These are phyloP conservation scores for Pestalotiopsis sp. DNA, from an alignment of 2,329 filamentous ascomycete genomes.

Conservation along the genomic window DNA sequence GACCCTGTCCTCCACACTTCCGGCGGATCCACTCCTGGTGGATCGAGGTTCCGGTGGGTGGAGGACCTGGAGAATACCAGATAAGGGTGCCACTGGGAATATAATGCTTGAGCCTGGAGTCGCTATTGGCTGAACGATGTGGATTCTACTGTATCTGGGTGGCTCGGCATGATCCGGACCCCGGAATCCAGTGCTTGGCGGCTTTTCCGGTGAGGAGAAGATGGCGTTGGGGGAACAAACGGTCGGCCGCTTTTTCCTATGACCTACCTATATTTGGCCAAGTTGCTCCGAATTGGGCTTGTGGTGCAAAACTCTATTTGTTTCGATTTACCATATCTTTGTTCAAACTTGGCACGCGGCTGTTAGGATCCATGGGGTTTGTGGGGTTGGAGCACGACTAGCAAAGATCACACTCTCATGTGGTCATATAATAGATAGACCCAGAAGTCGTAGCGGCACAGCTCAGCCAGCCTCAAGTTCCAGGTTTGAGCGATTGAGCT, in stretches of 20 bases:
- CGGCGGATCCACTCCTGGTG: background rate
- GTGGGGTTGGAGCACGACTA: background rate
- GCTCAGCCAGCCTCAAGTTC: too few species aligned
- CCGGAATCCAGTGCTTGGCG: background rate
- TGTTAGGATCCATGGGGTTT: background rate
- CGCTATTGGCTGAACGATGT: background rate
- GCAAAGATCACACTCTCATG: background rate
- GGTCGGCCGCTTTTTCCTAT: background rate
- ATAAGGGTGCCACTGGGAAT: background rate
- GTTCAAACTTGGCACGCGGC: background rate
- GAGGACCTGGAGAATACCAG: background rate
- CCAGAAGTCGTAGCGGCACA: too few species aligned
- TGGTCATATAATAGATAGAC: background rate
- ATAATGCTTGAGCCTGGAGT: background rate
- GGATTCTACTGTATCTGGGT: background rate
- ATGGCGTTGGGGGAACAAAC: background rate
- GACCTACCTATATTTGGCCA: background rate
- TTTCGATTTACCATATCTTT: background rate
- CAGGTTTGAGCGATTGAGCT: too few species aligned
- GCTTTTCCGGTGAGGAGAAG: conserved; percentile 8
- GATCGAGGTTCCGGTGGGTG: background rate
- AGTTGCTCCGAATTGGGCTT: background rate
- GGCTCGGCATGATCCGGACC: background rate
- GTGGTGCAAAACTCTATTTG: background rate
- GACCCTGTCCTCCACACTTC: conserved; percentile 1